A percentile compares a stretch with the other conserved stretches of the same genome.
Conservation (phyloP, 352 stramenopile genomes). For the Pythium aquatile region DNA sequence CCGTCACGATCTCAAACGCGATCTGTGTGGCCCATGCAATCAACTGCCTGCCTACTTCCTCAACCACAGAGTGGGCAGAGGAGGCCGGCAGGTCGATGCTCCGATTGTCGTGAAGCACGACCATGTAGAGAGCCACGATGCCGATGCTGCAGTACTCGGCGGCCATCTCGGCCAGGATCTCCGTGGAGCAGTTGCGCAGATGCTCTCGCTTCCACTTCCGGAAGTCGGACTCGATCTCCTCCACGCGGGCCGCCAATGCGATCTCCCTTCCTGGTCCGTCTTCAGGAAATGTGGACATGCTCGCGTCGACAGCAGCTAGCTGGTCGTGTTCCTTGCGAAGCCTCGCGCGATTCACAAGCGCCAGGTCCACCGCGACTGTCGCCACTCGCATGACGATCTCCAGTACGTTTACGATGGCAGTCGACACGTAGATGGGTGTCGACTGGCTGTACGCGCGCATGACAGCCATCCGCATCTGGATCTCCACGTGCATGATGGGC, state of each 20-base stretch:
- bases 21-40: constrained; percentile 6
- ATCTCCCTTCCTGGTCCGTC: neutral
- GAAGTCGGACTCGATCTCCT: constrained; percentile 3
- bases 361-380: constrained; percentile 7
- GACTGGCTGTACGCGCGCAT: neutral
- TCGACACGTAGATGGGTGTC: neutral
- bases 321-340: neutral
- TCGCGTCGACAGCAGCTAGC: neutral
- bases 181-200: constrained; percentile 8
- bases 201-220: constrained; percentile 8
- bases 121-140: constrained; percentile 8
- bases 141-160: constrained; percentile 22
- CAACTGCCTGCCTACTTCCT: neutral
- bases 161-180: constrained; percentile 15
- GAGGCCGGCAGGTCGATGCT: constrained; percentile 1
- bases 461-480: constrained; percentile 18
- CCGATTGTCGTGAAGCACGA: constrained; percentile 8
- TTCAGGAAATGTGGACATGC: neutral
- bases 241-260: neutral
- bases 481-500: constrained; percentile 16
- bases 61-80: neutral
- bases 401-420: constrained; percentile 4
- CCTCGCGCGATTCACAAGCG: neutral
- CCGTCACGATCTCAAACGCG: constrained; percentile 14
- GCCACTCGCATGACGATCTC: constrained; percentile 11